These are phyloP conservation scores for Colletotrichum sansevieriae DNA, from an alignment of 2,329 filamentous ascomycete species.

Conservation along the genomic window DNA sequence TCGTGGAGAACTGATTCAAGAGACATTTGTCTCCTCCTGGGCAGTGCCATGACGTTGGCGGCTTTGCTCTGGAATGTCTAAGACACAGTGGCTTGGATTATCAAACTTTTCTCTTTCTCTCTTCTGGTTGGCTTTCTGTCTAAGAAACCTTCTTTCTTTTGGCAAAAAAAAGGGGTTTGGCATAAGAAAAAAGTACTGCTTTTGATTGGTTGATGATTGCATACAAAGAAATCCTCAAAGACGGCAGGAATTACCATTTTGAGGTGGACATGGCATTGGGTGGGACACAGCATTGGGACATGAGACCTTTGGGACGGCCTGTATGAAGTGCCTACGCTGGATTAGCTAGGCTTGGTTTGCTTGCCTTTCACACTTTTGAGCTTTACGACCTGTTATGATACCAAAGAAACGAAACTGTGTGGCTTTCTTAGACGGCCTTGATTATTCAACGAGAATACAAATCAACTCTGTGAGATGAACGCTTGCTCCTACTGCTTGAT, in stretches of 20 bases:
- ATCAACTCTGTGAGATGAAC: no score
- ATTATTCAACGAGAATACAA: background rate
- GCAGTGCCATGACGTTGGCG: slow-evolving; percentile 16
- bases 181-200: background rate
- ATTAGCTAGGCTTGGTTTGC: slow-evolving; percentile 9
- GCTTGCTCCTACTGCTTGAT: no score
- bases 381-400: slow-evolving; percentile 36
- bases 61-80: slow-evolving; percentile 8
- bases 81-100: background rate
- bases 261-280: background rate
- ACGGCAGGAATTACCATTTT: background rate
- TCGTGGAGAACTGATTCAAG: slow-evolving; percentile 8
- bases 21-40: slow-evolving; percentile 12
- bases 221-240: background rate
- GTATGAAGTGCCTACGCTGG: background rate
- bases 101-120: background rate
- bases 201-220: slow-evolving; percentile 12
- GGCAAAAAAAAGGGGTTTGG: background rate
- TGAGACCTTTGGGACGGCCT: background rate
- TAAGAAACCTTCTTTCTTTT: background rate
- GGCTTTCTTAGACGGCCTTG: slow-evolving; percentile 9
- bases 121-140: slow-evolving; percentile 8
- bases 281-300: background rate
- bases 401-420: slow-evolving; percentile 25
- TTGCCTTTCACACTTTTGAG: background rate